phyloP scores from a whole-genome alignment of 2,329 filamentous ascomycete genomes.

The Neofusicoccum cordaticola region DNA sequence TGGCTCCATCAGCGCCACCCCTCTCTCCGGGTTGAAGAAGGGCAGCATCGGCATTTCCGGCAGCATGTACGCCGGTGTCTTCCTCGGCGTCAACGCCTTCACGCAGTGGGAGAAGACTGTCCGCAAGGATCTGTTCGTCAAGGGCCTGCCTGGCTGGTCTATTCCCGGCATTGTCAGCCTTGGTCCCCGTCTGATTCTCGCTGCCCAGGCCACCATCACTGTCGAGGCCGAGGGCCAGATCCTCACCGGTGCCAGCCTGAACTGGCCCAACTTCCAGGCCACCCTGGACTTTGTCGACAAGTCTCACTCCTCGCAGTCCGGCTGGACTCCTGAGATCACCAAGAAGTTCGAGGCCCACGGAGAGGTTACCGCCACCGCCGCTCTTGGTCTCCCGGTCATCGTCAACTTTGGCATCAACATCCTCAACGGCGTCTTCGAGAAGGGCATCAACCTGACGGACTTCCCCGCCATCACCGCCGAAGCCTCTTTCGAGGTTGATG shows the following conservation, averaged over 20 bases:
- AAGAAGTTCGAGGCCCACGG: slow-evolving; percentile 20
- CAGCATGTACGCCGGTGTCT: slow-evolving; percentile 19
- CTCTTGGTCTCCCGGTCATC: slow-evolving; percentile 15
- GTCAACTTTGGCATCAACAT: slow-evolving; percentile 18
- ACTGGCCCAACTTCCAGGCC: slow-evolving; percentile 16
- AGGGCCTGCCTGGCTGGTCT: slow-evolving; percentile 17
- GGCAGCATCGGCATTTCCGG: slow-evolving; percentile 16
- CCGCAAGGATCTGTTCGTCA: slow-evolving; percentile 17
- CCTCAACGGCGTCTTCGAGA: slow-evolving; percentile 14
- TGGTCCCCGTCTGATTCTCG: slow-evolving; percentile 1
- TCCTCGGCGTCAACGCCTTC: slow-evolving; percentile 20
- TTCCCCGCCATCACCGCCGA: slow-evolving; percentile 16
- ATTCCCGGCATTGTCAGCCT: slow-evolving; percentile 19
- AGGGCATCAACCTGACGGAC: slow-evolving; percentile 18
- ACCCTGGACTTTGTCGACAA: slow-evolving; percentile 17
- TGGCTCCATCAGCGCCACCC: slow-evolving; percentile 18
- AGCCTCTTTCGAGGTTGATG: slow-evolving; percentile 5
- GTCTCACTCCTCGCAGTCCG: neutral
- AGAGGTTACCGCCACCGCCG: slow-evolving; percentile 11
- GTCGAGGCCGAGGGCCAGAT: slow-evolving; percentile 19
- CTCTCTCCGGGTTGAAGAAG: slow-evolving; percentile 17
- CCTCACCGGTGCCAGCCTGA: slow-evolving; percentile 16
- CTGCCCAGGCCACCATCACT: slow-evolving; percentile 14
- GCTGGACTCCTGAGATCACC: slow-evolving; percentile 17
- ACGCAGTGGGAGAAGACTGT: slow-evolving; percentile 17